Percentiles rank a stretch among this genome's conserved stretches.
phyloP scores from a whole-genome alignment of 169 alveolate genomes.

The Plasmodium cynomolgi region DNA sequence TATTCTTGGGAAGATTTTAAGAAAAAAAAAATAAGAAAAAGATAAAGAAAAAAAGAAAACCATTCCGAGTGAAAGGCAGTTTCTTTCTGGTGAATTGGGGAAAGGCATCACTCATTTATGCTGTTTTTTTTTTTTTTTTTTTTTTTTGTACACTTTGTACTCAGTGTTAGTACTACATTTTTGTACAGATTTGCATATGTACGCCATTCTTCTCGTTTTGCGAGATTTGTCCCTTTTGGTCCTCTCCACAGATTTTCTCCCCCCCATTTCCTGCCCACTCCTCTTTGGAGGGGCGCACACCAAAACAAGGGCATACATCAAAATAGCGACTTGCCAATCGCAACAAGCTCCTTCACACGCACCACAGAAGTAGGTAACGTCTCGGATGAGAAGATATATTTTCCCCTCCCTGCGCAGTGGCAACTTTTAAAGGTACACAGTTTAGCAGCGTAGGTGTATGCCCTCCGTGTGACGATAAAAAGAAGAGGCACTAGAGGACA shows the following conservation, averaged over 20 bases:
- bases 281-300: not conserved
- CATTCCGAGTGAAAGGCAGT: not conserved
- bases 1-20: not conserved
- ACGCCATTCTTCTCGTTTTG: not conserved
- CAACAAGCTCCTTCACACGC: not conserved
- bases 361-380: not conserved
- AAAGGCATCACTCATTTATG: not conserved
- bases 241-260: not conserved
- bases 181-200: not conserved
- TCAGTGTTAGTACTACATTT: not conserved
- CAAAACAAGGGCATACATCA: not conserved
- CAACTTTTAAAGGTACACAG: not conserved
- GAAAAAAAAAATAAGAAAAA: not conserved
- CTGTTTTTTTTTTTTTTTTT: not conserved
- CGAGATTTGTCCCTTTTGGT: not conserved
- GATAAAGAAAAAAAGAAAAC: too few relatives aligned
- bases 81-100: not conserved
- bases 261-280: not conserved
- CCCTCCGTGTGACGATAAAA: not conserved
- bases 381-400: not conserved
- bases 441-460: not conserved
- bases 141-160: not conserved
- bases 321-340: not conserved
- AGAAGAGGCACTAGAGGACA: not conserved
- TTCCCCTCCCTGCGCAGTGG: not conserved